Evolutionary conservation across 2,329 filamentous ascomycete genomes (phyloP), one percentile per base, ranked within the genome.

Genomic region (Nemania sp.): DNA sequence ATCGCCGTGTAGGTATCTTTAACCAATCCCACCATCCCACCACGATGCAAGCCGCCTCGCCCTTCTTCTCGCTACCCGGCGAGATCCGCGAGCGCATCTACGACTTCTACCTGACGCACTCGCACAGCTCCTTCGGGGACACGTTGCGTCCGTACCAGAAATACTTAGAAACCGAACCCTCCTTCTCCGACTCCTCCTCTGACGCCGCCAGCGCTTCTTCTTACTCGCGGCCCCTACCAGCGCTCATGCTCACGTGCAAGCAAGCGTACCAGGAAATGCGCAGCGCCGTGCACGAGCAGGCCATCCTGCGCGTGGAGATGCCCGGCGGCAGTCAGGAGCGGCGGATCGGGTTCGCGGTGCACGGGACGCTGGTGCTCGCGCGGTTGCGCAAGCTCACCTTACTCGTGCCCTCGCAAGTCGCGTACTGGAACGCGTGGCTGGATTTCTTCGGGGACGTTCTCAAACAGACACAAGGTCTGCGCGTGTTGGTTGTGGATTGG

Each of bases 341-440:
- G 2, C 59, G 56, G 15, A 59, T 70, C n/a, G 64, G 68, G 6
- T 65, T 70, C 30, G 68, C 66, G 1, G 65, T 66, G 8, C 61
- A 62, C 39, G 68, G 68, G 1, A 61, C 42, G 6, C 60, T 70
- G n/a, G 60, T 61, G 9, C 61, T 65, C 19, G 60, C 62, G 6
- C 60, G 66, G 8, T 57, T 70, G 40, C 55, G 22, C 22, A 41
- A 26, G 39, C 39, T 26, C 14, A 26, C 8, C 14, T 23, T 41
- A 5, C 14, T 41, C 22, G 5, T 41, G 22, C 39, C 22, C 7
- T n/a, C 63, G 22, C 66, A 68, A 33, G 54, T 68, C 22, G 59
- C 68, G 3, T 62, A 68, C 46, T 70, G 67, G 67, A 70, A 70
- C 37, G 49, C 54, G 2, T 70, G 68, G 68, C 41, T 70, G 5